Base-by-base conservation (phyloP, 1,139 yeast genomes). In the Candida labiduridarum region DNA sequence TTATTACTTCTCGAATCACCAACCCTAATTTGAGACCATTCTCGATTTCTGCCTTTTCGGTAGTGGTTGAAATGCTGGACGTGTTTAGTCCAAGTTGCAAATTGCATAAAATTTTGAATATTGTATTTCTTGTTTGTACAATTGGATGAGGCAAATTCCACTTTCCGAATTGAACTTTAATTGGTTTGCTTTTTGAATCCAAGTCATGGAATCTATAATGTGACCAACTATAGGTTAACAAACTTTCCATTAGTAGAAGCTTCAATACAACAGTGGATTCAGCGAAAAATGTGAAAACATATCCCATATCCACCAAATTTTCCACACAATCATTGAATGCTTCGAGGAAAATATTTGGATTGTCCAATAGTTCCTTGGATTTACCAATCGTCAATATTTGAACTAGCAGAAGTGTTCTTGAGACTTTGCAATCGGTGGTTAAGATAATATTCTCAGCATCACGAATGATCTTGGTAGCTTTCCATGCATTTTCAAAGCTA, bases 261-360 rank as follows among this genome's bases (percentile, higher is more conserved):
- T 62, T 67, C 8, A 59, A 47, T 7, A 48, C 48, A 1, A 52
- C 39, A 7, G 51, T 47, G 2, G 58, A 45, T 3, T 56, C 50
- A 12, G 59, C 60, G 18, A 67, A 47, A 1, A 68, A 39, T 8
- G 62, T 58, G 43, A 63, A 56, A 1, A 73, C 29, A 1, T 60
- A 51, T 0, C 71, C 72, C 2, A 67, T 59, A 44, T 73, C 76
- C 19, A 74, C 59, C 25, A 74, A 43, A 25, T 63, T 62, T 44
- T 72, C 74, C 39, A 77, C 52, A 16, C 75, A 56, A n/a, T 66
- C 66, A 36, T 67, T 69, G 52, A 72, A 74, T 2, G 71, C 61
- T 40, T 60, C 58, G 12, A 74, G 57, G 47, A 65, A 76, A 25
- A 66, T 61, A 41, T 65, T 67, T 3, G 68, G 67, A 49, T 75